Percentiles rank a stretch among this genome's conserved stretches.
Evolutionary conservation across 495 filamentous ascomycete species (phyloP).

Genomic region (Aspergillus cristatus): DNA sequence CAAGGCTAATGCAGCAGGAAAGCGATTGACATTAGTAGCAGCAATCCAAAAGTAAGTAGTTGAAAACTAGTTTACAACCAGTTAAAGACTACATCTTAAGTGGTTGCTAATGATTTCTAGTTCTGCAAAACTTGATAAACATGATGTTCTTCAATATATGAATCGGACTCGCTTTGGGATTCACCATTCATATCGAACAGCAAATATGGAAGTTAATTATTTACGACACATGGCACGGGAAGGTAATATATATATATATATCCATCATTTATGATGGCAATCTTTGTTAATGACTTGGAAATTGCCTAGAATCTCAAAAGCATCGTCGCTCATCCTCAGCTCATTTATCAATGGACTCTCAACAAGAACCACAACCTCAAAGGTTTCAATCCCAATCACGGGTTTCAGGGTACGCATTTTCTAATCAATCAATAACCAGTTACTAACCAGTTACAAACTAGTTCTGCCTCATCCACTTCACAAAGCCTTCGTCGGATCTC

Average conservation of each 20-base stretch:
- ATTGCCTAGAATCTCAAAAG: background rate
- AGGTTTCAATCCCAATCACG: background rate
- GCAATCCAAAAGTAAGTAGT: conserved; percentile 6
- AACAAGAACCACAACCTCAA: background rate
- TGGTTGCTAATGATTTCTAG: conserved; percentile 1
- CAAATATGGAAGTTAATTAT: conserved; percentile 6
- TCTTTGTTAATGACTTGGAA: background rate
- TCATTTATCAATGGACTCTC: background rate
- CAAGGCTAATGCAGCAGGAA: conserved; percentile 4
- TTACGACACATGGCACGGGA: conserved; percentile 1
- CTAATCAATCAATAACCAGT: too few relatives aligned
- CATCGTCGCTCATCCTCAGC: background rate
- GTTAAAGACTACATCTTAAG: conserved; percentile 1
- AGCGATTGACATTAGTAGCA: conserved; percentile 1
- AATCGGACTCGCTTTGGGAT: background rate
- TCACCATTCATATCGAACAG: conserved; percentile 3
- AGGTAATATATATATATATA: conserved; percentile 3
- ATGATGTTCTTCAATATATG: conserved; percentile 2
- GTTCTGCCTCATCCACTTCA: background rate
- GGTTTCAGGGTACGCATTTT: background rate
- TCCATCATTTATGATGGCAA: too few relatives aligned
- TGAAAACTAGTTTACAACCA: background rate
- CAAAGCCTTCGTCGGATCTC: background rate
- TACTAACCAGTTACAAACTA: background rate
- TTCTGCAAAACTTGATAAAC: conserved; percentile 7